These are phyloP conservation scores for Dactylellina cionopaga DNA, from an alignment of 2,329 filamentous ascomycete genomes.

Conservation along the genomic window DNA sequence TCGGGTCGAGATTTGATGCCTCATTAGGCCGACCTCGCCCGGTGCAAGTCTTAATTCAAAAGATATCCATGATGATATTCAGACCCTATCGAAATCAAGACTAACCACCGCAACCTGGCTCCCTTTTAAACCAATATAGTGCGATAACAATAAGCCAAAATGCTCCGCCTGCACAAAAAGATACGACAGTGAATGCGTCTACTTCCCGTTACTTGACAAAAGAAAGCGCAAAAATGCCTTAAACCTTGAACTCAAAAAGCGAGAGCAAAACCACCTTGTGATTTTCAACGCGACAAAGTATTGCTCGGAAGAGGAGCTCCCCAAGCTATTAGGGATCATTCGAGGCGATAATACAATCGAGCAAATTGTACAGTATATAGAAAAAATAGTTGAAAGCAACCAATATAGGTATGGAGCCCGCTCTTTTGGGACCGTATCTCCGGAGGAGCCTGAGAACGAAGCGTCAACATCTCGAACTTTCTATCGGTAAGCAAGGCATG, in stretches of 20 bases:
- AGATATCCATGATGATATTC: too few relatives aligned
- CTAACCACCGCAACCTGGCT: too few relatives aligned
- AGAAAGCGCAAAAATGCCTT: constrained; percentile 39
- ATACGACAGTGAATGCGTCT: constrained; percentile 44
- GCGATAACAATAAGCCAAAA: constrained; percentile 50
- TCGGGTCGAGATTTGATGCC: neutral
- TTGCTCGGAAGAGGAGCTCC: constrained; percentile 45
- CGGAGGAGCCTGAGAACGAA: neutral
- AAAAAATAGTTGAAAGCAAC: constrained; percentile 21
- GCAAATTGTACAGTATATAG: constrained; percentile 35
- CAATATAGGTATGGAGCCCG: neutral
- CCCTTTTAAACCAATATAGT: constrained; percentile 17
- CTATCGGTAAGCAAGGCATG: constrained; percentile 20
- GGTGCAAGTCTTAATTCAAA: too few relatives aligned
- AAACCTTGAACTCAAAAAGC: constrained; percentile 19
- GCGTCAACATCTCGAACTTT: neutral
- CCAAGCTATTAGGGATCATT: constrained; percentile 26
- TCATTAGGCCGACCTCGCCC: too few relatives aligned
- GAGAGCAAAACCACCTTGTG: constrained; percentile 29
- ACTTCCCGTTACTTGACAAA: constrained; percentile 48
- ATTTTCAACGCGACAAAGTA: constrained; percentile 51
- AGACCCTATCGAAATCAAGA: too few relatives aligned
- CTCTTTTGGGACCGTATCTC: neutral
- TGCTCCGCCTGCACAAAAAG: constrained; percentile 42
- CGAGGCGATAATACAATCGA: constrained; percentile 41